phyloP scores from a whole-genome alignment of 441 rosid species.

The Biscutella laevigata region DNA sequence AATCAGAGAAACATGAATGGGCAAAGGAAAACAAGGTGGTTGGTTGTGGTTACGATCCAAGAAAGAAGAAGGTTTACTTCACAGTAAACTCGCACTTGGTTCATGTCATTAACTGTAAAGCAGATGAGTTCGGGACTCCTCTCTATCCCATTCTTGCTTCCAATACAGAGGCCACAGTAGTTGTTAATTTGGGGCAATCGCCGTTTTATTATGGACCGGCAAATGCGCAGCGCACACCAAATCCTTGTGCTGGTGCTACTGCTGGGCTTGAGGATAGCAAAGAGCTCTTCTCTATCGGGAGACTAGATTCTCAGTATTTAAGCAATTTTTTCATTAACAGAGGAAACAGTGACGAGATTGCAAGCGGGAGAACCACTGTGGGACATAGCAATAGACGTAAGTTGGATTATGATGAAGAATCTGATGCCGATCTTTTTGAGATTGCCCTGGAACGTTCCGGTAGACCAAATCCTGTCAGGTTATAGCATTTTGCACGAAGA shows the following conservation, averaged over 20 bases:
- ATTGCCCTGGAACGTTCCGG: slow-evolving; percentile 53
- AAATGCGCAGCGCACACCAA: slow-evolving; percentile 33
- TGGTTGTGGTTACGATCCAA: slow-evolving; percentile 43
- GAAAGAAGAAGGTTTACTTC: slow-evolving; percentile 39
- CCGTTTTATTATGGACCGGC: slow-evolving; percentile 35
- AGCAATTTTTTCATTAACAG: slow-evolving; percentile 33
- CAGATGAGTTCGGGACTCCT: slow-evolving; percentile 39
- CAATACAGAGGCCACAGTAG: slow-evolving; percentile 23
- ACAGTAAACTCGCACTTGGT: slow-evolving; percentile 36
- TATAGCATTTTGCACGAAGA: slow-evolving; percentile 12
- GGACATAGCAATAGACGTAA: slow-evolving; percentile 23
- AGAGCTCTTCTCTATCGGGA: slow-evolving; percentile 91
- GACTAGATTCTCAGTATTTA: slow-evolving; percentile 80
- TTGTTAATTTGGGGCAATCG: slow-evolving; percentile 38
- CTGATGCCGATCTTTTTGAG: slow-evolving; percentile 89
- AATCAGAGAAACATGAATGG: slow-evolving; percentile 39
- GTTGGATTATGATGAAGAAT: slow-evolving; percentile 66
- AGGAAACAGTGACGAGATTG: slow-evolving; percentile 24
- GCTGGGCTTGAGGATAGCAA: slow-evolving; percentile 72
- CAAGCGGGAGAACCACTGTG: slow-evolving; percentile 19
- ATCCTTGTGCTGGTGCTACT: slow-evolving; percentile 43
- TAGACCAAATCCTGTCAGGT: slow-evolving; percentile 34
- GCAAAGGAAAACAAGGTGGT: slow-evolving; percentile 29
- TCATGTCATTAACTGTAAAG: slow-evolving; percentile 38
- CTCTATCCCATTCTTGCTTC: slow-evolving; percentile 39